Evolutionary conservation across 176 grass and related monocot genomes (phyloP), one percentile per base, ranked within the genome.

Genomic region (Raddia guianensis): DNA sequence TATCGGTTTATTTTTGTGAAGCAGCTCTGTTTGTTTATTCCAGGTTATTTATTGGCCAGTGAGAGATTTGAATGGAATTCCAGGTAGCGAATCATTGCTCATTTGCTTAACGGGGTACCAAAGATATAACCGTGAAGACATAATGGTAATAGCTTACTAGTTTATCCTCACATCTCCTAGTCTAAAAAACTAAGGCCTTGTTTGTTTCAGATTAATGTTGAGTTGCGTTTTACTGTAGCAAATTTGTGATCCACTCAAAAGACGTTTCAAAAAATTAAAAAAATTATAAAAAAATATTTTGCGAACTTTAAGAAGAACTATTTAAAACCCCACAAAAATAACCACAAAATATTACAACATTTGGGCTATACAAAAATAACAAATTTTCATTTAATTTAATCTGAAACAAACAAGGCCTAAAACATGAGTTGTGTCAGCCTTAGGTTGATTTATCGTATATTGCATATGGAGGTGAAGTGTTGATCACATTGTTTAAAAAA

Each of bases 91-190:
- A n/a, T 82, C 78, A 15, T 42, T 98, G 47, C 59, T 69, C 45
- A 89, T 94, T 70, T 98, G 95, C 69, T 73, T 98, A 67, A 94
- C 95, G 34, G 95, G 95, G 44, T 98, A 91, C 75, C 88, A 98
- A 63, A 91, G 76, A 67, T 74, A 87, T 68, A 89, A 76, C 57
- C 78, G 95, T 0, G 79, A 94, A 34, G 78, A 98, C 72, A 94
- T 98, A 63, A 94, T 85, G 92, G 95, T 98, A 91, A 80, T 53
- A 20, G 4, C 52, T 37, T 84, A 47, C 21, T 12, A 8, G 12
- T 52, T 9, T 60, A 52, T 45, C 9, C 27, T 37, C 33, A 62
- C 71, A 77, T 52, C 19, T 52, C 45, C 35, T 34, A 46, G 47
- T 8, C 12, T 37, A 51, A 72, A 82, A 59, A 33, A 9, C 59